Base-by-base conservation (phyloP, 306 rosid species). In the Senna tora region DNA sequence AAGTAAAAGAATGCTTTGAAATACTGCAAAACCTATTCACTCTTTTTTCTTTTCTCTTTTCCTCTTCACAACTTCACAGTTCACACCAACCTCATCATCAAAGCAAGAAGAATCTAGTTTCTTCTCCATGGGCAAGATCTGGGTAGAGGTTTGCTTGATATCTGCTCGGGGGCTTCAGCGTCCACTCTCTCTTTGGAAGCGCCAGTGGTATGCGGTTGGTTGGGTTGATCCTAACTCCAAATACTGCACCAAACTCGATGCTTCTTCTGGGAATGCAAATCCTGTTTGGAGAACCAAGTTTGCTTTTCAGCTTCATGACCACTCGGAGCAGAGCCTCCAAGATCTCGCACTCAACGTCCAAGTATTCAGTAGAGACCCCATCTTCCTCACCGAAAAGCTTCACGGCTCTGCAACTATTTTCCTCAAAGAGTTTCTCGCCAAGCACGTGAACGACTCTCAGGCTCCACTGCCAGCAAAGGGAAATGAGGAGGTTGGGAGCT, bases 261-360 rank as follows among this genome's bases (percentile, higher is more conserved):
- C 87, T 47, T 87, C 92, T 12, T 87, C 92, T 12, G 96, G 89
- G 69, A 84, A 83, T 72, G 89, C 79, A 61, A 89, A 84, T 80
- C 97, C 97, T 21, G 87, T 81, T 15, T 92, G 97, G 96, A 89
- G 80, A 76, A 89, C 90, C 80, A 87, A 86, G 83, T 89, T 92
- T 71, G 74, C 85, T 47, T 67, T 81, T 62, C 83, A 84, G 71
- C 69, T 92, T 69, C 92, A 87, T 19, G 81, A 79, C n/a, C 79
- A 75, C 34, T 80, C 90, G 0, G 77, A 36, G 17, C 75, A 81
- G 10, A 76, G 75, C 75, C 32, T 82, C 79, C 77, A 79, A 51
- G 86, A 87, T 73, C 81, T 84, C 69, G 84, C 79, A 8, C 84
- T 92, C 43, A 81, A 86, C 36, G 79, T 92, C 47, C 90, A 89